Conservation (phyloP, 179 eudicot species). For the Heliamphora pulchella region DNA sequence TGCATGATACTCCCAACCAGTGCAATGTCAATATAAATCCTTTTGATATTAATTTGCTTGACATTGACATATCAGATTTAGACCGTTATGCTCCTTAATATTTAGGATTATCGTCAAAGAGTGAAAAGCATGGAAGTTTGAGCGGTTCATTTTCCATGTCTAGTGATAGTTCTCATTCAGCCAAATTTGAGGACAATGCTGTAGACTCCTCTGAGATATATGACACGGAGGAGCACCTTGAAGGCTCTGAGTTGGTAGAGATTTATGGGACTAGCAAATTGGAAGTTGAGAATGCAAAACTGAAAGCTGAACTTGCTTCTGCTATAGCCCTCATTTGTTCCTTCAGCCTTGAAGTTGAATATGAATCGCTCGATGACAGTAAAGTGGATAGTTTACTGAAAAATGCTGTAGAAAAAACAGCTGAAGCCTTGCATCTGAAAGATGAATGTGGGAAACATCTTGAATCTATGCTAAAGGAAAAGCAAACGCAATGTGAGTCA, state of each 20-base stretch:
- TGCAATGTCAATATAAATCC: conserved; percentile 89
- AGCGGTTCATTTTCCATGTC: conserved; percentile 56
- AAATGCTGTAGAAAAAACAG: conserved; percentile 72
- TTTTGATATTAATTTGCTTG: conserved; percentile 77
- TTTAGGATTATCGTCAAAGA: conserved; percentile 48
- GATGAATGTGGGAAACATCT: conserved; percentile 82
- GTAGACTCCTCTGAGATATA: conserved; percentile 30
- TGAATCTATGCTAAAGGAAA: conserved; percentile 50
- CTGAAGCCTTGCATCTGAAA: conserved; percentile 74
- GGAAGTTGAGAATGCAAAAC: conserved; percentile 94
- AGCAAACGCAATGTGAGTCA: conserved; percentile 71
- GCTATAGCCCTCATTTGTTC: conserved; percentile 77
- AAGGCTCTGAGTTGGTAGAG: conserved; percentile 61
- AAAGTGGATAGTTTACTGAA: conserved; percentile 53
- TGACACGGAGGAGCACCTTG: conserved; percentile 43
- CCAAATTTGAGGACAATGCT: conserved; percentile 44
- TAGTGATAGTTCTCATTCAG: conserved; percentile 36
- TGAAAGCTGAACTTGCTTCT: conserved; percentile 96
- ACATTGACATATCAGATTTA: conserved; percentile 69
- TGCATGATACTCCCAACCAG: conserved; percentile 83
- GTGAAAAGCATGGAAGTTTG: conserved; percentile 46
- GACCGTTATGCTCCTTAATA: conserved; percentile 87
- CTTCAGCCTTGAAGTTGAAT: conserved; percentile 51
- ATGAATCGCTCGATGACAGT: conserved; percentile 57
- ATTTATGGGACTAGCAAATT: conserved; percentile 89